Base-by-base conservation (phyloP, 129 eudicot species). In the Saposhnikovia divaricata region DNA sequence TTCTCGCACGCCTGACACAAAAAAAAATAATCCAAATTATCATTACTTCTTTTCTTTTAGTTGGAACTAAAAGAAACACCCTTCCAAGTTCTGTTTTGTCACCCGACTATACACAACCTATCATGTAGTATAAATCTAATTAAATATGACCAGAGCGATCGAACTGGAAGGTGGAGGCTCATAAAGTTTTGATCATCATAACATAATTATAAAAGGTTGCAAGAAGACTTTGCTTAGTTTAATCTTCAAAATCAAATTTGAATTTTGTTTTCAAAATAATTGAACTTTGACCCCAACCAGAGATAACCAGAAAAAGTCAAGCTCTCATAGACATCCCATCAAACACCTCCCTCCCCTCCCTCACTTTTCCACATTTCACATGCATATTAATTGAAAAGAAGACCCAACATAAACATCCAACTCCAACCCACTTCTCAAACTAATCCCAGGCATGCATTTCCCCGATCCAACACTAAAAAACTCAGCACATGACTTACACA, bases 1-100 rank as follows among this genome's bases (percentile, higher is more conserved):
- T 89, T 94, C 89, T 89, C 84, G 76, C 79, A 85, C 59, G 92
- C 96, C 98, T 94, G 93, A 86, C 73, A 77, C 82, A 83, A 61
- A 79, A 78, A 78, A 78, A 82, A 23, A 27, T 4, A 10, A 43
- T 40, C 9, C 34, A 73, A 73, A 16, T 21, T 9, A 73, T 5
- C 5, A 31, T 73, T 12, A 42, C 50, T 46, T 46, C 50, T 11
- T 11, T 40, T 73, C 18, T 73, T 72, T 72, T 43, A 2, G n/a
- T 40, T 42, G 10, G 42, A 13, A 65, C 28, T 4, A 66, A 27
- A 66, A 27, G 72, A 66, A 66, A 66, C 2, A 66, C 72, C 18
- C 42, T 31, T 44, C 47, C 13, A 44, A 44, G 47, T 46, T 11
- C 50, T 46, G 12, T 11, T 46, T 46, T 46, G 50, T 46, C 50